Conservation (phyloP, 1,139 yeast genomes). For the Diutina rugosa region DNA sequence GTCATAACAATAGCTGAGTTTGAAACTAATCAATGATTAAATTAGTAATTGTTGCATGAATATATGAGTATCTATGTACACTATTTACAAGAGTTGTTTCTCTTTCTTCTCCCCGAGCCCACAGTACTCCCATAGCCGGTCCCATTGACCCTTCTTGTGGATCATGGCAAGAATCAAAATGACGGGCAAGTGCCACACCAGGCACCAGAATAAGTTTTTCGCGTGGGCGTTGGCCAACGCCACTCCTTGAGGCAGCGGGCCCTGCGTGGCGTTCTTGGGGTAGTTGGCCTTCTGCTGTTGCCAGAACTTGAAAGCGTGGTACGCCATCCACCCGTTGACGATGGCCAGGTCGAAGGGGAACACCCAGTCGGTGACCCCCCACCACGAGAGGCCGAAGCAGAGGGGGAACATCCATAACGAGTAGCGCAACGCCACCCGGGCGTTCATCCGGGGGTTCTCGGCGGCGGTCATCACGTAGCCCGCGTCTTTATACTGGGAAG, state of each 20-base stretch:
- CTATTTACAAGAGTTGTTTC: not conserved
- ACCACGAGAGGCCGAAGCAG: conserved; percentile 73
- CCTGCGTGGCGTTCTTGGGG: conserved; percentile 12
- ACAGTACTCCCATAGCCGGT: conserved; percentile 31
- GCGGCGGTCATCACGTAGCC: conserved; percentile 97
- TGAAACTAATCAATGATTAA: no score
- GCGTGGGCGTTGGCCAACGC: conserved; percentile 56
- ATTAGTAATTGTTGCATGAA: not conserved
- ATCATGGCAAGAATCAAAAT: conserved; percentile 83
- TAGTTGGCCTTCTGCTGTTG: conserved; percentile 54
- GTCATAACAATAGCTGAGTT: no score
- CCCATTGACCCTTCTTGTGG: conserved; percentile 95
- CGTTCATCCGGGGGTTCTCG: conserved; percentile 82
- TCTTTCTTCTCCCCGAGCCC: not conserved
- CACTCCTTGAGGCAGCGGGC: conserved; percentile 10
- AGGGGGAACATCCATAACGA: conserved; percentile 86
- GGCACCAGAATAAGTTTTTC: conserved; percentile 82
- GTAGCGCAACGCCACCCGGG: conserved; percentile 84
- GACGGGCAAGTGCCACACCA: conserved; percentile 90
- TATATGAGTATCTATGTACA: not conserved
- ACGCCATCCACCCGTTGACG: conserved; percentile 77
- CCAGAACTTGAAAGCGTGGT: conserved; percentile 78
- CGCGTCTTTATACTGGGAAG: conserved; percentile 79
- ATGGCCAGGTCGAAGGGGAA: conserved; percentile 72
- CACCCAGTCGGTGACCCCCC: conserved; percentile 69